Evolutionary conservation across 352 stramenopile genomes (phyloP).

Genomic region (Albugo candida): DNA sequence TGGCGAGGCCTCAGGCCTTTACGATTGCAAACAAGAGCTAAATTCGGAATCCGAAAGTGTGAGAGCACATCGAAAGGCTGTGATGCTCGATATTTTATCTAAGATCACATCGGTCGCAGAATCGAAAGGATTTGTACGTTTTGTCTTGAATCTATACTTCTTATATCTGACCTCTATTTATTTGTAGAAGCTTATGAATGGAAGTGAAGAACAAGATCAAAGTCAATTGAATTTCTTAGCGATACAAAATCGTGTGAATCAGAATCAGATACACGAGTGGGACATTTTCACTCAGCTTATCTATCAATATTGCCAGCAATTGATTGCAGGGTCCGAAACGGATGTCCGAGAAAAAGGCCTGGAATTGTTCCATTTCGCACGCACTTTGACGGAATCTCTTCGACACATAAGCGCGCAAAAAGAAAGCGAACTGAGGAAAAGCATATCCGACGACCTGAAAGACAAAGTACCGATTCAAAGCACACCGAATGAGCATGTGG

Average conservation of each 20-base stretch:
- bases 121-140: constrained; percentile 25
- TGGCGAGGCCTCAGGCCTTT: no score
- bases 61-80: constrained; percentile 16
- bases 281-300: constrained; percentile 45
- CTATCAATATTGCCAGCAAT: constrained; percentile 50
- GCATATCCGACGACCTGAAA: neutral
- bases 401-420: constrained; percentile 50
- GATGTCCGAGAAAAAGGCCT: constrained; percentile 53
- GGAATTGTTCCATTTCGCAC: constrained; percentile 52
- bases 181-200: neutral
- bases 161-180: constrained; percentile 2
- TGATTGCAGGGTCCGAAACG: constrained; percentile 28
- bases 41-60: no score
- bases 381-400: constrained; percentile 49
- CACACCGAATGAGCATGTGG: neutral
- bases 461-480: neutral
- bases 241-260: no score
- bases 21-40: no score
- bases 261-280: constrained; percentile 18
- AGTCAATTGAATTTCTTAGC: no score
- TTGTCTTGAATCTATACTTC: neutral
- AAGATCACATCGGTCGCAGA: constrained; percentile 67
- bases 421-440: constrained; percentile 11
- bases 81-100: constrained; percentile 60
- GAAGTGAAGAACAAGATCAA: no score